phyloP scores from a whole-genome alignment of 371 early-diverging fungal species.

The Zopfochytrium polystomum region DNA sequence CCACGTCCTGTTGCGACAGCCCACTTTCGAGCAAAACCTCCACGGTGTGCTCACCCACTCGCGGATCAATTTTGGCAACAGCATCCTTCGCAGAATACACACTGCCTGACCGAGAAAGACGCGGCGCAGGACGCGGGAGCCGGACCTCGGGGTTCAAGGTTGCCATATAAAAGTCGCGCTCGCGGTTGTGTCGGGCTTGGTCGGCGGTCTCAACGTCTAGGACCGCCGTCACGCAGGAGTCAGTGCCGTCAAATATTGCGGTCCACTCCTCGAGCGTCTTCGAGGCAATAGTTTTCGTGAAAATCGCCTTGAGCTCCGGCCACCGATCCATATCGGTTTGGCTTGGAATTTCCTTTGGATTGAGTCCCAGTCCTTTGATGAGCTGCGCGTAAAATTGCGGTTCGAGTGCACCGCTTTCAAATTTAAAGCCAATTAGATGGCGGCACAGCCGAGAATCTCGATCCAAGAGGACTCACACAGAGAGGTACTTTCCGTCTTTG shows the following conservation, averaged over 20 bases:
- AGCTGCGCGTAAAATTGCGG: conserved; percentile 64
- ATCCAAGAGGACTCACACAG: conserved; percentile 58
- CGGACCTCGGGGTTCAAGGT: no score
- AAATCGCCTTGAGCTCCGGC: conserved; percentile 53
- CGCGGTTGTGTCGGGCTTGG: conserved; percentile 14
- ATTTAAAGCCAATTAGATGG: background rate
- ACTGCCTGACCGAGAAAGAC: conserved; percentile 50
- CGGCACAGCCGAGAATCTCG: background rate
- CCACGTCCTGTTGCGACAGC: no score
- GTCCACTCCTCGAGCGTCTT: conserved; percentile 70
- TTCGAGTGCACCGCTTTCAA: conserved; percentile 64
- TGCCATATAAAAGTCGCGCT: conserved; percentile 9
- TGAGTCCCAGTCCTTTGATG: conserved; percentile 53
- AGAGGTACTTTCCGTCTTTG: conserved; percentile 64
- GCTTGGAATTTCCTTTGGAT: conserved; percentile 39
- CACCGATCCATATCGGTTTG: conserved; percentile 57
- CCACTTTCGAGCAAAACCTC: no score
- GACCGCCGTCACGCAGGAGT: conserved; percentile 75
- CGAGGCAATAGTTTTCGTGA: conserved; percentile 50
- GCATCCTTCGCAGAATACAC: background rate
- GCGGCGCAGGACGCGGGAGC: conserved; percentile 58
- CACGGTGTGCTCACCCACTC: conserved; percentile 55
- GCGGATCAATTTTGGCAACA: conserved; percentile 33
- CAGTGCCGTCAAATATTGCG: conserved; percentile 60
- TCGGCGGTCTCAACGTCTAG: conserved; percentile 48